Base-by-base conservation (phyloP, 2,329 filamentous ascomycete species). In the Orbilia oligospora region DNA sequence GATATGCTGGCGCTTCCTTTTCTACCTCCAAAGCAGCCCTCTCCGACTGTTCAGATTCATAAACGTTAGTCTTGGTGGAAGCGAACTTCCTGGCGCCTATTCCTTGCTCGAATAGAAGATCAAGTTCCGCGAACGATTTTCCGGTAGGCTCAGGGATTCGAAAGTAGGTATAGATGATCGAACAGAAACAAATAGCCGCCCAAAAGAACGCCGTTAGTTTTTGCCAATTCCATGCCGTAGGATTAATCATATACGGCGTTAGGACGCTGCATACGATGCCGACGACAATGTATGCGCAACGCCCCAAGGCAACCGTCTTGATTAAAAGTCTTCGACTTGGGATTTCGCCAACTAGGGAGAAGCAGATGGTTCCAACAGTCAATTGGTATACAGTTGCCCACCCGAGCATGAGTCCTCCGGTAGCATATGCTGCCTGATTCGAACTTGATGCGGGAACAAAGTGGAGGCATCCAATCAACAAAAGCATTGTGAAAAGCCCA, bases 211-310 rank as follows among this genome's bases (percentile, higher is more conserved):
- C n/a, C 9, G 72, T 80, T 46, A 79, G 61, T 80, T 72, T 96
- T 78, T 89, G 88, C 94, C 93, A 97, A 84, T 97, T 87, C 94
- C 94, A 97, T 0, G 90, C 91, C 0, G 87, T 88, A 0, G 94
- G 93, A 85, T 97, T 97, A 49, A 97, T 88, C 94, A 97, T 97
- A 85, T 97, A 97, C 0, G 94, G 94, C 0, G 93, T 97, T 48
- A 97, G 85, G 3, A 97, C 91, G 64, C 90, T 91, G 83, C 90
- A 93, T 82, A 97, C 85, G 81, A 97, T 97, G 80, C 89, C 91
- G 51, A 94, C 92, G 64, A 97, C 86, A 82, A 96, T 94, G 87
- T 92, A 92, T 55, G 93, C 86, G 81, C 93, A 92, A 70, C 94
- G 91, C 0, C 92, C 93, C 1, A 97, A 88, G 0, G 96, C 94